Base-by-base conservation (phyloP, 257 asterid genomes). In the Nicotiana sylvestris region DNA sequence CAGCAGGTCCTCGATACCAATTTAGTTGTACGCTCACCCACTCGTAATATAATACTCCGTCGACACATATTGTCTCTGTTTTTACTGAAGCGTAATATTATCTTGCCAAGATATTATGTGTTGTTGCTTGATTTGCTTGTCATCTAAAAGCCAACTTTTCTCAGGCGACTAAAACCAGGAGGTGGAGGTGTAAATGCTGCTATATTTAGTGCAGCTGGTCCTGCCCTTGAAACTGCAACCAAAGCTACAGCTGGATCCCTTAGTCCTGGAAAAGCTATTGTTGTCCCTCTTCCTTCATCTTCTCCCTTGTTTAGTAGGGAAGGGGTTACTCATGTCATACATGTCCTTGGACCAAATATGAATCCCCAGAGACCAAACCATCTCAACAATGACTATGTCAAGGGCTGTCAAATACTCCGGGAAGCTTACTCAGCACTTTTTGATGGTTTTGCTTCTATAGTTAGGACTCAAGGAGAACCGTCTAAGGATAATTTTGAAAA, bases 131-230 rank as follows among this genome's bases (percentile, higher is more conserved):
- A 32, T 77, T 83, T 85, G 39, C 65, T 29, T 77, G 66, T 76
- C 65, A 86, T 82, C 85, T 86, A 90, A 86, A 86, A 57, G 84
- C 78, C 76, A 43, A 84, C 84, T 88, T 84, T 84, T 82, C 86
- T 85, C 93, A 96, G 98, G 97, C 92, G 95, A 72, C 89, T 94
- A 56, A 92, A 88, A 84, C 95, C 97, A 69, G 98, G 97, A 37
- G 98, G 98, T 33, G 98, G 98, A 76, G 98, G 98, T 70, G 98
- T 94, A 81, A 96, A 96, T 89, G 96, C 99, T 64, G 97, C 99
- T 77, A 91, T 96, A 85, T 93, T 85, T 82, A 90, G 69, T 25
- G 98, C 99, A 33, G 97, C 98, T 4, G 99, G 99, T 66, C 77
- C 91, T 9, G 87, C 78, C 76, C 89, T 95, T 70, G 97, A 91